Evolutionary conservation across 2,329 filamentous ascomycete species (phyloP), one percentile per base, ranked within the genome.

Genomic region (Amylocarpus encephaloides): DNA sequence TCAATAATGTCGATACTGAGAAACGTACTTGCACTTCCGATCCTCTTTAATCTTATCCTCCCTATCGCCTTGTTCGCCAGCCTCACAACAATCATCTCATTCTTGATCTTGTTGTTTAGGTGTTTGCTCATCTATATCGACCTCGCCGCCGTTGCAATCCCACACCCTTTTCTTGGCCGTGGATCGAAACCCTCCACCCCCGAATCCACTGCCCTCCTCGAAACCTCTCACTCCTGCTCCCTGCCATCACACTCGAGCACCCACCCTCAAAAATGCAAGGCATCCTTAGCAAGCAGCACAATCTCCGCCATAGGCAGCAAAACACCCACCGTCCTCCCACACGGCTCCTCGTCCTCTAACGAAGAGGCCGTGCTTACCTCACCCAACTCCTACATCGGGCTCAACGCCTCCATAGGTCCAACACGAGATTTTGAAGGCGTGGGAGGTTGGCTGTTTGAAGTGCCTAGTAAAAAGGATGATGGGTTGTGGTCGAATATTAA

Each of bases 111-210:
- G 43, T 73, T 79, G 61, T 67, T 83, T 54, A 76, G 82, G 19
- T 75, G 83, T 19, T 69, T 77, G 41, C 62, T 84, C 46, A 76
- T 85, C 49, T 86, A 85, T 62, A 67, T 84, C 53, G 81, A 86
- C 60, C 71, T 86, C 46, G 76, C 72, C 39, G 65, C 80, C 16
- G 78, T 78, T 6, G 70, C 84, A 3, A 62, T 85, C 1, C 75
- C 77, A 5, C 76, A 77, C 46, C 77, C 78, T 53, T 65, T 85
- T 71, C 48, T 62, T 13, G 60, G 62, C 5, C 34, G 38, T 29
- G 29, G 32, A 32, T 5, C n/a, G 48, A 2, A 48, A 44, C 40
- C 15, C 36, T 19, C 38, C 40, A 18, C 22, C 34, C 18, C 35
- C 33, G 22, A 42, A 5, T 30, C 39, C 6, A 35, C 18, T 10